Evolutionary conservation across 306 rosid species (phyloP).

Genomic region (Herpetospermum pedunculosum): DNA sequence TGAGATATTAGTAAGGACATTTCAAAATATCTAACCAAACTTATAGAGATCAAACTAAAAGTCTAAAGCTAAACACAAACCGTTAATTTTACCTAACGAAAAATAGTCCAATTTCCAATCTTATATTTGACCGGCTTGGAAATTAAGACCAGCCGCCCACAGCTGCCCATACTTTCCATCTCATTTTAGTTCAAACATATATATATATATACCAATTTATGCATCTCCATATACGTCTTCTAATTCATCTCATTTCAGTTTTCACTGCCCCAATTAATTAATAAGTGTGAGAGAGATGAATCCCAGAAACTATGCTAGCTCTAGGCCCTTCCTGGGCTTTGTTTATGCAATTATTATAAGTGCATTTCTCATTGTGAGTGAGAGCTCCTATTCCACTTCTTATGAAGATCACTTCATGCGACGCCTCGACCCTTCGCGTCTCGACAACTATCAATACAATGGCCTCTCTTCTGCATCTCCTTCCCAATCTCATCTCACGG

Average conservation of each 20-base stretch:
- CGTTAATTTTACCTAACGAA: background rate
- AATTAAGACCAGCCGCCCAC: background rate
- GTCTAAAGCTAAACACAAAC: background rate
- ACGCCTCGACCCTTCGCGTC: conserved; percentile 10
- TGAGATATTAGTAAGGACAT: background rate
- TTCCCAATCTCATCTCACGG: background rate
- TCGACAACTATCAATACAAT: background rate
- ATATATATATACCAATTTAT: background rate
- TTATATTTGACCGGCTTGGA: background rate
- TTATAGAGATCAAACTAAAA: background rate
- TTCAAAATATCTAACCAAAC: background rate
- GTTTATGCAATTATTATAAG: background rate
- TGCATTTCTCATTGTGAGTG: background rate
- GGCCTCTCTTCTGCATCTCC: background rate
- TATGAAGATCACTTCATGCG: conserved; percentile 5
- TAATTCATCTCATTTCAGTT: background rate
- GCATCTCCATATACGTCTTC: background rate
- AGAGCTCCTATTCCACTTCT: conserved; percentile 17
- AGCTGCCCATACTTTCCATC: background rate
- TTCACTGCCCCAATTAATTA: background rate
- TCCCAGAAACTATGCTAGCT: background rate
- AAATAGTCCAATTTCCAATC: background rate
- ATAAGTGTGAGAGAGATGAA: background rate
- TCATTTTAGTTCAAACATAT: background rate
- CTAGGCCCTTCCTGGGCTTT: background rate